Evolutionary conservation across 257 asterid genomes (phyloP).

Genomic region (Verbena officinalis): DNA sequence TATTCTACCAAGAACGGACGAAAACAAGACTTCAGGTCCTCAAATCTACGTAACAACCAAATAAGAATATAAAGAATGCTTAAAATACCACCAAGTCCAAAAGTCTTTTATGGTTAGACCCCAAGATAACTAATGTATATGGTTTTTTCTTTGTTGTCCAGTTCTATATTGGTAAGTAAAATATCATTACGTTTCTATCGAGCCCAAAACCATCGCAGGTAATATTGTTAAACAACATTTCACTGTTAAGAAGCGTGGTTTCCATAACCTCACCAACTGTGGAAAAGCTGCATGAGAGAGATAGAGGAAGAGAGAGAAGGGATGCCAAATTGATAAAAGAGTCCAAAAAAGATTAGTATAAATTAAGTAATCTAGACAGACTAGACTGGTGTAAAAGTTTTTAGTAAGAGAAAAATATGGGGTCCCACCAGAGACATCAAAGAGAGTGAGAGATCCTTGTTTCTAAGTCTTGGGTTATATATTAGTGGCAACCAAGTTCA

Average conservation of each 20-base stretch:
- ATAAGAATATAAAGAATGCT: neutral
- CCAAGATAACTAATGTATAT: conserved; percentile 29
- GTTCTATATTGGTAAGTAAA: conserved; percentile 13
- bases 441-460: conserved; percentile 29
- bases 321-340: conserved; percentile 7
- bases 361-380: conserved; percentile 24
- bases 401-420: conserved; percentile 41
- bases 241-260: conserved; percentile 8
- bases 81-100: neutral
- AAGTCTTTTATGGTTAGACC: neutral
- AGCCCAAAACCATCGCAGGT: neutral
- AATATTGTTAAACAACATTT: conserved; percentile 1
- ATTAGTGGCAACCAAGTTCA: conserved; percentile 43
- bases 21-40: conserved; percentile 26
- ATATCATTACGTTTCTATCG: neutral
- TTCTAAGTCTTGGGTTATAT: conserved; percentile 37
- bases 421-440: conserved; percentile 52
- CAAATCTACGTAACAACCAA: conserved; percentile 1
- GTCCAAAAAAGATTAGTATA: conserved; percentile 28
- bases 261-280: conserved; percentile 16
- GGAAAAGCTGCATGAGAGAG: conserved; percentile 20
- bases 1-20: conserved; percentile 29
- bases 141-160: conserved; percentile 12
- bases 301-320: conserved; percentile 15
- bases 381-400: conserved; percentile 32